These are phyloP conservation scores for Scutellaria galericulata DNA, from an alignment of 257 asterid species.

Conservation along the genomic window DNA sequence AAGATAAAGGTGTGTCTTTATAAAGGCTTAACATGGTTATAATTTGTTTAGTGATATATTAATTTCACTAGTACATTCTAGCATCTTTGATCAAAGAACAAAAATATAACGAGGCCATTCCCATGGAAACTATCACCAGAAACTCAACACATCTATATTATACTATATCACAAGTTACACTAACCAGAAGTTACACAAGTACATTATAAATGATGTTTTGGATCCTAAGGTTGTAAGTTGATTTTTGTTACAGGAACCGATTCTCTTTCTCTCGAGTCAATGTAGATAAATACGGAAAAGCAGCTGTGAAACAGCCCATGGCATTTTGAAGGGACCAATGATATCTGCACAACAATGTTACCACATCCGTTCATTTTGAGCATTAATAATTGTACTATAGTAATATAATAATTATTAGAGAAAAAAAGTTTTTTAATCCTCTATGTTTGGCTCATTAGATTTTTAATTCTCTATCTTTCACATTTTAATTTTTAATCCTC, in stretches of 20 bases:
- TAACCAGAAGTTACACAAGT: slow-evolving; percentile 1
- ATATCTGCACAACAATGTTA: too few relatives aligned
- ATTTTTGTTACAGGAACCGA: slow-evolving; percentile 6
- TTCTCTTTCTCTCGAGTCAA: slow-evolving; percentile 14
- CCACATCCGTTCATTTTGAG: too few relatives aligned
- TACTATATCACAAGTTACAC: slow-evolving; percentile 3
- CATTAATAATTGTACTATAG: too few relatives aligned
- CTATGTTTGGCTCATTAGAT: too few relatives aligned
- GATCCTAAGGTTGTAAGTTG: background rate
- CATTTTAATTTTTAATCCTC: too few relatives aligned
- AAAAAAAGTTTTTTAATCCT: too few relatives aligned
- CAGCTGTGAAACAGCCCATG: slow-evolving; percentile 2
- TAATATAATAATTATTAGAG: too few relatives aligned
- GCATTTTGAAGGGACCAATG: background rate
- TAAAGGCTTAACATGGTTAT: too few relatives aligned
- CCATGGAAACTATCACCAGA: background rate
- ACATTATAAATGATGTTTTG: background rate
- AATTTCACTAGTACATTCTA: slow-evolving; percentile 17
- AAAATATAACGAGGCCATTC: background rate
- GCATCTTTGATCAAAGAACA: background rate
- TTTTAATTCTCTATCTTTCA: too few relatives aligned
- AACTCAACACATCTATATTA: background rate
- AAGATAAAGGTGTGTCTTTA: too few relatives aligned
- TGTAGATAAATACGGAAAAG: background rate
- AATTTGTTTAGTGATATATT: background rate